Conservation (phyloP, 306 rosid species). For the Cyamopsis tetragonoloba region DNA sequence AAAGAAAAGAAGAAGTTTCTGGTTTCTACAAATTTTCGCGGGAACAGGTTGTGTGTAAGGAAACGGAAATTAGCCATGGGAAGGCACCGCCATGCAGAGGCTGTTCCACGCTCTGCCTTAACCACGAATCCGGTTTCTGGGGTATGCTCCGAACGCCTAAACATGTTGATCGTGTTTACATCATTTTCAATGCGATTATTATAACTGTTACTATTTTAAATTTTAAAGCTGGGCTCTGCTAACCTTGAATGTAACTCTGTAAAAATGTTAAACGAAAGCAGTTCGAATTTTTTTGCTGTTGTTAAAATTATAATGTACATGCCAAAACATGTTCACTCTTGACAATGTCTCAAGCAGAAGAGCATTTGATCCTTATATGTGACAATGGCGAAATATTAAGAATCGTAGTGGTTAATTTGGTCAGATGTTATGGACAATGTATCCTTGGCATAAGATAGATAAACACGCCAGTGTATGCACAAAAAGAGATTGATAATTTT, state of each 20-base stretch:
- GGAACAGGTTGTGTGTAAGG: constrained; percentile 42
- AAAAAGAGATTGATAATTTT: no score
- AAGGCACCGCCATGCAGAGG: constrained; percentile 22
- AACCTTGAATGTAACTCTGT: not conserved
- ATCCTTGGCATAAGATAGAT: not conserved
- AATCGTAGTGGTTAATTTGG: not conserved
- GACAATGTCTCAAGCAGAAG: not conserved
- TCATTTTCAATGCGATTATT: not conserved
- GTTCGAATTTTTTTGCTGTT: not conserved
- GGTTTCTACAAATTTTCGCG: constrained; percentile 51
- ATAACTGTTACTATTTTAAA: not conserved
- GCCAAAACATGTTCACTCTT: constrained; percentile 1
- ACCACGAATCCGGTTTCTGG: constrained; percentile 49
- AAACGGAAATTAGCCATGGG: constrained; percentile 48
- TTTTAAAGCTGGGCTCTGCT: no score
- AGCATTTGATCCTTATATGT: not conserved
- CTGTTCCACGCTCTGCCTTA: constrained; percentile 59
- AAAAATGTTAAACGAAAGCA: not conserved
- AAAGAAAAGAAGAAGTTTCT: constrained; percentile 50
- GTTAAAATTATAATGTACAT: not conserved
- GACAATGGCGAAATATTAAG: not conserved
- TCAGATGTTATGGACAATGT: no score
- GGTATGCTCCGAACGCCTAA: constrained; percentile 34
- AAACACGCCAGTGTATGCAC: no score
- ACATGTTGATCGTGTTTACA: not conserved